phyloP scores from a whole-genome alignment of 331 rosid species.

The Phaseolus coccineus region DNA sequence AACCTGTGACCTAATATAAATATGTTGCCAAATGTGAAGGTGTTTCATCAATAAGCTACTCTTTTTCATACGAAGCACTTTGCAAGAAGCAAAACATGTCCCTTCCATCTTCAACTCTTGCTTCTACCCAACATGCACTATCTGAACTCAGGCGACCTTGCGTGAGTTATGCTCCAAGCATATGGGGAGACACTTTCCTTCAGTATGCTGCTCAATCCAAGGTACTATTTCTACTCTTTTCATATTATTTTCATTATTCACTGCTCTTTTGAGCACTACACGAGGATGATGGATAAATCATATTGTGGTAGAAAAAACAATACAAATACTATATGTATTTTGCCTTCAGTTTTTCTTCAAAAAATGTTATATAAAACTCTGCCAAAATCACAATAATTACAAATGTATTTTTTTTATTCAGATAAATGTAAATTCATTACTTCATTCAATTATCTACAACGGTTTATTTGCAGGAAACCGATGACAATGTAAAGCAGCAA shows the following conservation, averaged over 20 bases:
- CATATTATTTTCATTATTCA: background rate
- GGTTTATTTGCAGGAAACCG: background rate
- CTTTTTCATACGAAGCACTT: background rate
- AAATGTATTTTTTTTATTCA: no score
- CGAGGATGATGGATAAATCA: no score
- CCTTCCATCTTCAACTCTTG: background rate
- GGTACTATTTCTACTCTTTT: background rate
- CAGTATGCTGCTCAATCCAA: background rate
- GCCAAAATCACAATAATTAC: no score
- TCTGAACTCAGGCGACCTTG: background rate
- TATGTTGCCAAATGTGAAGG: no score
- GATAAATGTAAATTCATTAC: background rate
- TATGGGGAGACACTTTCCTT: slow-evolving; percentile 3
- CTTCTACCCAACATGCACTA: background rate
- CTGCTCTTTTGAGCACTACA: no score
- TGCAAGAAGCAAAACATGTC: background rate
- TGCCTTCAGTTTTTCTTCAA: no score
- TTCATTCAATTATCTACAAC: background rate
- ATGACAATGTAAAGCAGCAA: background rate
- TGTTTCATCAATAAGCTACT: background rate
- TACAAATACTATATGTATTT: background rate
- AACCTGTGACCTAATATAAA: no score
- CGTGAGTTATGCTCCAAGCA: background rate
- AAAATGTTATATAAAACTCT: no score
- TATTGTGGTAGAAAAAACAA: no score